Conservation (phyloP, 2,329 filamentous ascomycete genomes). For the Aplosporella prunicola region DNA sequence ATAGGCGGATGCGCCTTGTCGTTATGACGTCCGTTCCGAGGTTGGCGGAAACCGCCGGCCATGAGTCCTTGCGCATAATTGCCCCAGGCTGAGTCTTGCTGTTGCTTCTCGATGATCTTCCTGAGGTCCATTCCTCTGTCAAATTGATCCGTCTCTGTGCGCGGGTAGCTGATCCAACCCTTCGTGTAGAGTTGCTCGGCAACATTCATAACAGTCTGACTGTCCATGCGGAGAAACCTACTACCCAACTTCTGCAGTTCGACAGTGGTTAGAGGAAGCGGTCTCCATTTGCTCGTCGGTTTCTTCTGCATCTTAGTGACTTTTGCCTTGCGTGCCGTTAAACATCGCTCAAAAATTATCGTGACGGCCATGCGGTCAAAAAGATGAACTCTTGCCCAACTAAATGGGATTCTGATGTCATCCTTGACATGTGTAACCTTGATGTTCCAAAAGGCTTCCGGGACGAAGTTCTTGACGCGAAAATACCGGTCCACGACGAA, state of each 20-base stretch:
- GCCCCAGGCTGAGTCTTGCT: constrained; percentile 67
- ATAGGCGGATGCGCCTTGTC: constrained; percentile 97
- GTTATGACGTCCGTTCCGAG: constrained; percentile 76
- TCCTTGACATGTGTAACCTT: constrained; percentile 72
- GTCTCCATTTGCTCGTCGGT: constrained; percentile 88
- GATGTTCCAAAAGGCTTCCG: constrained; percentile 89
- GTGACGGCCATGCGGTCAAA: constrained; percentile 79
- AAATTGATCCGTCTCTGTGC: constrained; percentile 95
- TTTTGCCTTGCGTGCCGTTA: constrained; percentile 64
- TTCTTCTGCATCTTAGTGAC: constrained; percentile 83
- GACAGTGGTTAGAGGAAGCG: constrained; percentile 85
- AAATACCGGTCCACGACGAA: constrained; percentile 97
- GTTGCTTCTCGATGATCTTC: constrained; percentile 73
- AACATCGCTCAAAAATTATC: constrained; percentile 77
- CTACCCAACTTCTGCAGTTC: constrained; percentile 95
- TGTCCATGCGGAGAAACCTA: constrained; percentile 78
- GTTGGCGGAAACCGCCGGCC: constrained; percentile 68
- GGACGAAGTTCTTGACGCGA: constrained; percentile 84
- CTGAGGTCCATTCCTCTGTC: constrained; percentile 80
- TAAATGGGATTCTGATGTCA: constrained; percentile 69
- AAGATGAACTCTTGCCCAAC: constrained; percentile 70
- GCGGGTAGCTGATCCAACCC: constrained; percentile 94
- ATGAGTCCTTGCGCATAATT: constrained; percentile 66
- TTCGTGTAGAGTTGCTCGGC: constrained; percentile 86
- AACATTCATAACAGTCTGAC: constrained; percentile 76